Base-by-base conservation (phyloP, 352 stramenopile species). In the Globisporangium spiculum region DNA sequence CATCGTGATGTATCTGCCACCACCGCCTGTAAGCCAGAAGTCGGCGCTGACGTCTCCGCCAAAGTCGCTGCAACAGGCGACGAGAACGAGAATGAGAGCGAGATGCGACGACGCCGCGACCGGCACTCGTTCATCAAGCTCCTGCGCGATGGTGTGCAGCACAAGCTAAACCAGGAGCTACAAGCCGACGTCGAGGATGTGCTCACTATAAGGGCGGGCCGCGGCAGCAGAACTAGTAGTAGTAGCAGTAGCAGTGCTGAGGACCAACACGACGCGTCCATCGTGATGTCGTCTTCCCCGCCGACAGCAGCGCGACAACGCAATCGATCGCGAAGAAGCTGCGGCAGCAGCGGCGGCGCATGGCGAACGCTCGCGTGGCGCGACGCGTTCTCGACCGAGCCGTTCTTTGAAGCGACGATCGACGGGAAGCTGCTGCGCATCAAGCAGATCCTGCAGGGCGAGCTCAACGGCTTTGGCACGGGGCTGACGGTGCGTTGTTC, bases 331-430 rank as follows among this genome's bases (percentile, higher is more conserved):
- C n/a, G 55, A 10, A 65, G 56, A 34, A 26, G 38, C 16, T 26
- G 34, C 58, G 36, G 22, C 24, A 50, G 48, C 46, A 27, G 14
- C 14, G 22, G 41, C 20, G 22, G 41, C 14, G 65, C 65, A 44
- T 94, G 86, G 86, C 83, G 84, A 61, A 86, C 86, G 63, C 82
- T 96, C 27, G 78, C 77, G 46, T 94, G 88, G 86, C 82, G 88
- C 12, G 83, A 94, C 53, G 79, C 75, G 52, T 88, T 85, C 70
- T 86, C 84, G 10, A 87, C 84, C 66, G 82, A 78, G 20, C 80
- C 82, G 18, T 89, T 79, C 66, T 96, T 94, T 69, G 65, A 77
- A 20, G 79, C 83, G 57, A 75, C 73, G 1, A 65, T 94, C 4
- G 68, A 57, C 22, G 78, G 70, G 5, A 74, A 63, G 16, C 74